A percentile compares a stretch with the other conserved stretches of the same genome.
Conservation (phyloP, 331 rosid genomes). For the Erythrophleum ivorense region DNA sequence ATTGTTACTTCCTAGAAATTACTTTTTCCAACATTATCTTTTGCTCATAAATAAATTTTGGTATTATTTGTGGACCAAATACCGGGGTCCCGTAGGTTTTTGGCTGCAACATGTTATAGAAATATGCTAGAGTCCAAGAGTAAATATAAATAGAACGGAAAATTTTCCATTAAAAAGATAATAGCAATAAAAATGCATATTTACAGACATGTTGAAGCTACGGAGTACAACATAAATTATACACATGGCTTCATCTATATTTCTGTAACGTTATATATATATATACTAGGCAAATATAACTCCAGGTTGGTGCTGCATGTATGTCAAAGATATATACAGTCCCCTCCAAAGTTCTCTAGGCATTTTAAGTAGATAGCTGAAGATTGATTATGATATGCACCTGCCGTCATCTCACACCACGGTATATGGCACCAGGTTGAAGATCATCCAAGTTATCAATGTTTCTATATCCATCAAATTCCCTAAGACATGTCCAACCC, state of each 20-base stretch:
- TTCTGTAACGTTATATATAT: not conserved
- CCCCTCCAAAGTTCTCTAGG: constrained; percentile 9
- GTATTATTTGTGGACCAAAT: too few species aligned
- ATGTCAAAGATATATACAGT: constrained; percentile 19
- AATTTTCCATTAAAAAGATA: not conserved
- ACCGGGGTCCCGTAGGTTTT: too few species aligned
- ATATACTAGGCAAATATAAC: constrained; percentile 29
- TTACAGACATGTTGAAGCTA: constrained; percentile 39
- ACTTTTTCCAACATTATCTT: too few species aligned
- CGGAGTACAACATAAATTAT: constrained; percentile 5
- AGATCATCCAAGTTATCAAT: constrained; percentile 75
- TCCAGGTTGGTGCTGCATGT: constrained; percentile 25
- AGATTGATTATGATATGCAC: not conserved
- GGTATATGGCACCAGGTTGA: constrained; percentile 71
- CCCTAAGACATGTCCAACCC: constrained; percentile 70
- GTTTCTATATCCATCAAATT: constrained; percentile 60
- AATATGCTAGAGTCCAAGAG: not conserved
- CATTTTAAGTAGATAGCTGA: constrained; percentile 4
- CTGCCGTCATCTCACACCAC: constrained; percentile 58
- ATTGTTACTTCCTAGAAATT: too few species aligned
- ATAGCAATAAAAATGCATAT: constrained; percentile 31
- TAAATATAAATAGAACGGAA: not conserved
- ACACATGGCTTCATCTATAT: constrained; percentile 25
- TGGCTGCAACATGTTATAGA: not conserved
- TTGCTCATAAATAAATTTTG: too few species aligned